These are phyloP conservation scores for Lagenaria siceraria DNA, from an alignment of 306 rosid genomes.

Conservation along the genomic window DNA sequence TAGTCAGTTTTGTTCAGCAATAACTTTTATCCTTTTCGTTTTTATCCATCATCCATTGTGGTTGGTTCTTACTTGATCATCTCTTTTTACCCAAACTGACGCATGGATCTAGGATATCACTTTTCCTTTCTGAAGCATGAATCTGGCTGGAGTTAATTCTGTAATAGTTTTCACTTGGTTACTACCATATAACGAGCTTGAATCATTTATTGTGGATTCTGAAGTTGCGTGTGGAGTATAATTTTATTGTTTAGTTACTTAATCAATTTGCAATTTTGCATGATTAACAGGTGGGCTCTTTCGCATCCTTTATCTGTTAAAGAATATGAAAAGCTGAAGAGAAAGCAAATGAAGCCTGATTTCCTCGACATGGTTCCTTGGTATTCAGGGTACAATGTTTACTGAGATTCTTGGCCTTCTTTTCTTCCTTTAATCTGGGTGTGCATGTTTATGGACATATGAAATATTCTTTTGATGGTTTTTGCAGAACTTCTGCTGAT, in stretches of 20 bases:
- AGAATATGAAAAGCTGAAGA: constrained; percentile 71
- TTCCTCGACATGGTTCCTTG: constrained; percentile 99
- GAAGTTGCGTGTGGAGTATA: background rate
- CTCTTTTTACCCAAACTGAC: background rate
- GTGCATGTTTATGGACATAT: background rate
- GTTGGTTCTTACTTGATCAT: background rate
- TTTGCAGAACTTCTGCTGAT: constrained; percentile 97
- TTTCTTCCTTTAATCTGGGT: constrained; percentile 3
- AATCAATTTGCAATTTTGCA: constrained; percentile 15
- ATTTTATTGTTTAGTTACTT: background rate
- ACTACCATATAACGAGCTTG: background rate
- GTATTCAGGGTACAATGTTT: constrained; percentile 74
- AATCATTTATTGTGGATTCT: constrained; percentile 7
- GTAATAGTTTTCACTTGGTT: background rate
- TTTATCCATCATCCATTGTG: background rate
- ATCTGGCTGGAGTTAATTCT: background rate
- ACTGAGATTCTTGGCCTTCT: background rate
- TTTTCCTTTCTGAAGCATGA: background rate
- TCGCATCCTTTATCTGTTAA: constrained; percentile 74
- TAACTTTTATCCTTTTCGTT: background rate
- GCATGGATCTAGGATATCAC: background rate
- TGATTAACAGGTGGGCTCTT: constrained; percentile 82
- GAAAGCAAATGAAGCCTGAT: constrained; percentile 85
- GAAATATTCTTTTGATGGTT: constrained; percentile 15
- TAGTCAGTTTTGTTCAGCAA: background rate